Conservation (phyloP, 176 grass and related monocot genomes). For the Calamus simplicifolius region DNA sequence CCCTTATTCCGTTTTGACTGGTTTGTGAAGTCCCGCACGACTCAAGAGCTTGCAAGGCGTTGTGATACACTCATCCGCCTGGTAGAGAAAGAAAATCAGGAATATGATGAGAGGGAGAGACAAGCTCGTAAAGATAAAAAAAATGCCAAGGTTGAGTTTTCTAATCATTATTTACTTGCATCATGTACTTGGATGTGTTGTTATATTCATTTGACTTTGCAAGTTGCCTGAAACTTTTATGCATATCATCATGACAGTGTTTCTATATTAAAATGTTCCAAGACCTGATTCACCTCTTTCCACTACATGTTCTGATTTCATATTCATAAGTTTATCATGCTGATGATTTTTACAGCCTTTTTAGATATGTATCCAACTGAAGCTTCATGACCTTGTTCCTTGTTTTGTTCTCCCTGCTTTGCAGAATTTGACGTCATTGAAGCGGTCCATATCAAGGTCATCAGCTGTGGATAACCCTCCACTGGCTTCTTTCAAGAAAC, state of each 20-base stretch:
- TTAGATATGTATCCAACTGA: not conserved
- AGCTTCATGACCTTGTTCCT: too few species aligned
- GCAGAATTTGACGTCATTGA: conserved; percentile 78
- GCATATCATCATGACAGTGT: too few species aligned
- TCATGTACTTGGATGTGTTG: not conserved
- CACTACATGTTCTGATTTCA: too few species aligned
- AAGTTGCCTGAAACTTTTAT: too few species aligned
- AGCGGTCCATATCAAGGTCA: conserved; percentile 37
- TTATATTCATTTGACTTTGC: not conserved
- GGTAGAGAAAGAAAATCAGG: conserved; percentile 97
- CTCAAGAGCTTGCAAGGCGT: conserved; percentile 83
- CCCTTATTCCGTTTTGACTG: conserved; percentile 96
- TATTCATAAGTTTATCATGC: too few species aligned
- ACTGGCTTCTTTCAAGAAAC: conserved; percentile 41
- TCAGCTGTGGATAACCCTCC: conserved; percentile 47
- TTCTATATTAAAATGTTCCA: too few species aligned
- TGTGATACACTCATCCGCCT: conserved; percentile 94
- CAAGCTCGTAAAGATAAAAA: conserved; percentile 88
- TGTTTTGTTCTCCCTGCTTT: not conserved
- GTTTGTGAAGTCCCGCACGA: conserved; percentile 97
- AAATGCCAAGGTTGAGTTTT: conserved; percentile 56
- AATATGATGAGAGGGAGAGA: conserved; percentile 87
- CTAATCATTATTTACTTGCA: not conserved
- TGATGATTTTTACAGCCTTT: too few species aligned
- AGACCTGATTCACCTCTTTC: too few species aligned